A percentile compares a stretch with the other conserved stretches of the same genome.
These are phyloP conservation scores for Aureoboletus auriporus DNA, from an alignment of 768 basidiomycete species.

Conservation along the genomic window DNA sequence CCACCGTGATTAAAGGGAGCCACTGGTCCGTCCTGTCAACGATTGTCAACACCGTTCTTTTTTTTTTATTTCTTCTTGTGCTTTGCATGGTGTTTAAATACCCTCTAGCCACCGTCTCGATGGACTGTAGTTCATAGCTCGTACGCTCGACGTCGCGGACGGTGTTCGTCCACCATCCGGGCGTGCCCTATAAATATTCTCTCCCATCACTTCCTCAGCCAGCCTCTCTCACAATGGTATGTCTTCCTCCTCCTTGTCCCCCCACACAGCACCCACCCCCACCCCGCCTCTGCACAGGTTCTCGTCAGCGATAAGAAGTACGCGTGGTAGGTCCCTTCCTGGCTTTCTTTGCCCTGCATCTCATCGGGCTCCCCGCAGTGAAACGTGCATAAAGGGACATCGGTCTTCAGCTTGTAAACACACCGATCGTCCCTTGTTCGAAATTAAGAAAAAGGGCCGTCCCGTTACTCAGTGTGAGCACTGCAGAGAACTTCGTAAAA, in stretches of 20 bases:
- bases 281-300: constrained; percentile 39
- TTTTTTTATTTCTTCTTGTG: constrained; percentile 22
- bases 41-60: constrained; percentile 43
- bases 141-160: constrained; percentile 56
- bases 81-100: constrained; percentile 46
- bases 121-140: constrained; percentile 41
- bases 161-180: constrained; percentile 39
- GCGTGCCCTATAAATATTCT: constrained; percentile 16
- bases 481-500: constrained; percentile 45
- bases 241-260: constrained; percentile 7
- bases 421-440: constrained; percentile 81
- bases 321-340: constrained; percentile 58
- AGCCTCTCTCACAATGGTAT: constrained; percentile 40
- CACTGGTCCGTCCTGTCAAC: constrained; percentile 40
- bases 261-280: constrained; percentile 1
- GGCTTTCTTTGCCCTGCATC: not conserved
- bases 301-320: constrained; percentile 76
- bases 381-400: constrained; percentile 93
- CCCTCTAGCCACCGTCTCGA: constrained; percentile 26
- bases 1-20: constrained; percentile 26
- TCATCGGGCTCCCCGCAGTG: constrained; percentile 40
- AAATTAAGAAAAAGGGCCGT: constrained; percentile 66
- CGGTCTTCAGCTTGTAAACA: constrained; percentile 87
- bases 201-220: not conserved
- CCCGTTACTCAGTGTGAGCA: constrained; percentile 54